Conservation (phyloP, 345 rosid species). For the Linum lewisii region DNA sequence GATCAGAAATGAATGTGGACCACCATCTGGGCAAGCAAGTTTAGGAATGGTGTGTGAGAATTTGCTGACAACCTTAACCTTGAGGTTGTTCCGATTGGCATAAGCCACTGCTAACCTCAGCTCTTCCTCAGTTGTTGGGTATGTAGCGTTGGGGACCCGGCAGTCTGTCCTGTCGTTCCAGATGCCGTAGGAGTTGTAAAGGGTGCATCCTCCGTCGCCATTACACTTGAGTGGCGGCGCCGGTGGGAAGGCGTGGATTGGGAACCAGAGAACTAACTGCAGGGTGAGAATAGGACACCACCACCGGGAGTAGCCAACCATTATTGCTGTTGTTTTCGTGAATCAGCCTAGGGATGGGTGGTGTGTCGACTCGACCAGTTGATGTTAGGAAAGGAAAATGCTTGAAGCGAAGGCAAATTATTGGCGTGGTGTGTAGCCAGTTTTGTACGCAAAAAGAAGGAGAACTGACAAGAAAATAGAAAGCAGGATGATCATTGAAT, state of each 20-base stretch:
- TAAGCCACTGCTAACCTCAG: slow-evolving; percentile 47
- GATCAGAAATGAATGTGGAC: slow-evolving; percentile 36
- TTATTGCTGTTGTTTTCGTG: not conserved
- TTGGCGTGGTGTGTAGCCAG: too few species aligned
- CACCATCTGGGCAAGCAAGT: slow-evolving; percentile 58
- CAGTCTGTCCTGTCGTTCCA: slow-evolving; percentile 75
- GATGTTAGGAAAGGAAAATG: too few species aligned
- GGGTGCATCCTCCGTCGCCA: slow-evolving; percentile 35
- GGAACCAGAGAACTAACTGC: not conserved
- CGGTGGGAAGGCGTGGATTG: slow-evolving; percentile 43
- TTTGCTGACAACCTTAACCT: slow-evolving; percentile 55
- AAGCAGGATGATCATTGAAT: too few species aligned
- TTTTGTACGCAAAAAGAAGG: not conserved
- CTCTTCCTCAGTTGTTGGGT: slow-evolving; percentile 68
- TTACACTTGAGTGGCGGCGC: slow-evolving; percentile 45
- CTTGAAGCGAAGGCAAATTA: too few species aligned
- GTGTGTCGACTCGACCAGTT: too few species aligned
- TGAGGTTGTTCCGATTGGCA: slow-evolving; percentile 42
- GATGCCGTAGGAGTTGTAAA: slow-evolving; percentile 58
- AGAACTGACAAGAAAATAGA: too few species aligned
- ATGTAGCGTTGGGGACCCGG: slow-evolving; percentile 31
- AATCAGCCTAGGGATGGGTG: too few species aligned
- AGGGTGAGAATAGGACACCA: not conserved
- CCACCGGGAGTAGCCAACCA: not conserved
- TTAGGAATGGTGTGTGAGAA: slow-evolving; percentile 82